These are phyloP conservation scores for Serendipita sp. DNA, from an alignment of 768 basidiomycete genomes.

Conservation along the genomic window DNA sequence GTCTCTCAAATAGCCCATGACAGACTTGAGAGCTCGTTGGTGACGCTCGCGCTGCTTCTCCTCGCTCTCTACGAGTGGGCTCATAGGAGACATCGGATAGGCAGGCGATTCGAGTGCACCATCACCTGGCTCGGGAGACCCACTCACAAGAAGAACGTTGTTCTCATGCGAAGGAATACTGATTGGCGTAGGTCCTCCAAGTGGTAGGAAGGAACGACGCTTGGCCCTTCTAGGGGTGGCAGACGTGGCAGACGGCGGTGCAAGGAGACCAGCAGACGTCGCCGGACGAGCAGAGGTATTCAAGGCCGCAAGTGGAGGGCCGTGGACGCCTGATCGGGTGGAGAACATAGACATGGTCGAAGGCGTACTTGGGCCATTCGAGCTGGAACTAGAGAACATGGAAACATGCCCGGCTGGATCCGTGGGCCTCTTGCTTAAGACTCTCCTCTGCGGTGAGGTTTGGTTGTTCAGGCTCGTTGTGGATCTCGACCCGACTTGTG, in stretches of 20 bases:
- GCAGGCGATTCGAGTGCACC: neutral
- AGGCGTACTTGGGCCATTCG: neutral
- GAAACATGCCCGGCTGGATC: neutral
- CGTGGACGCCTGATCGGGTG: neutral
- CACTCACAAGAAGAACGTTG: constrained; percentile 32
- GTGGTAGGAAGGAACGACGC: constrained; percentile 77
- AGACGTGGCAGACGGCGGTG: constrained; percentile 29
- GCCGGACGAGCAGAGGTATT: neutral
- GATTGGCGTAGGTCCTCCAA: constrained; percentile 49
- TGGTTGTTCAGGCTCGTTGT: neutral
- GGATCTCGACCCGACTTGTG: neutral
- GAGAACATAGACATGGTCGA: neutral
- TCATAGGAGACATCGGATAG: neutral
- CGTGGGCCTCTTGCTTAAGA: neutral
- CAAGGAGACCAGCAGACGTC: constrained; percentile 22
- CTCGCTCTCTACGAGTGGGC: neutral
- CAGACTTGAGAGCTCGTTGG: constrained; percentile 62
- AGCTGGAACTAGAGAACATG: neutral
- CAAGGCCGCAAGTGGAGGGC: neutral
- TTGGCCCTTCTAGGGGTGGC: constrained; percentile 27
- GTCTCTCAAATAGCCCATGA: constrained; percentile 93
- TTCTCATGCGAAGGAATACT: constrained; percentile 28
- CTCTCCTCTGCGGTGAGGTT: neutral
- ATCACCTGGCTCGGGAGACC: neutral
- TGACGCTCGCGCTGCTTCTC: constrained; percentile 25